Percentiles rank a stretch among this genome's conserved stretches.
Evolutionary conservation across 1,284 basidiomycete genomes (phyloP).

Genomic region (Phaffia rhodozyma): DNA sequence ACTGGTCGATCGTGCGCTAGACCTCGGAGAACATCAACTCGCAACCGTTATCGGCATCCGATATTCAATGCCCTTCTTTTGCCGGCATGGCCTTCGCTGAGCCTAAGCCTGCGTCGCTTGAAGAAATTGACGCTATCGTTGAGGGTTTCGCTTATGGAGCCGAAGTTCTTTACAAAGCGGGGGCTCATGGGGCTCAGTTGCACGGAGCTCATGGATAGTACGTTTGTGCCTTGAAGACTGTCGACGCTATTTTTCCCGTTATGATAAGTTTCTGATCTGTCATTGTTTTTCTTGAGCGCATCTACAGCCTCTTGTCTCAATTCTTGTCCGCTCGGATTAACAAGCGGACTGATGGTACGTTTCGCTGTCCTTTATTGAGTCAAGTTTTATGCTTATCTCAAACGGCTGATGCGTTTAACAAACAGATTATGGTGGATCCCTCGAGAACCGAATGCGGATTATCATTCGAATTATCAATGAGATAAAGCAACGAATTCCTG

Average conservation of each 20-base stretch:
- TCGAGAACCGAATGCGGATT: constrained; percentile 37
- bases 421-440: constrained; percentile 31
- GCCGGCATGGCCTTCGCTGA: constrained; percentile 30
- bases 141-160: constrained; percentile 35
- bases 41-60: constrained; percentile 30
- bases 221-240: not conserved
- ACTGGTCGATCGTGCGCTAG: constrained; percentile 16
- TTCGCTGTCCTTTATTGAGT: no score
- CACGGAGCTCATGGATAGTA: constrained; percentile 32
- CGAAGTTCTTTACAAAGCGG: constrained; percentile 31
- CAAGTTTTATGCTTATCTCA: no score
- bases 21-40: constrained; percentile 24
- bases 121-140: constrained; percentile 32
- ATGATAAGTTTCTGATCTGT: not conserved
- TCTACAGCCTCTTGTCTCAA: constrained; percentile 14
- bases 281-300: not conserved
- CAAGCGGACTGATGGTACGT: constrained; percentile 31
- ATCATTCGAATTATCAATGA: constrained; percentile 32
- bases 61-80: constrained; percentile 20
- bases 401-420: no score
- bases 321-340: constrained; percentile 33
- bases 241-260: not conserved
- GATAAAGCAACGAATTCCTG: constrained; percentile 32
- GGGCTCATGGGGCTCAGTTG: constrained; percentile 33
- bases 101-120: constrained; percentile 26